Evolutionary conservation across 345 rosid species (phyloP), one percentile per base, ranked within the genome.

Genomic region (Pseudoturritis turrita): DNA sequence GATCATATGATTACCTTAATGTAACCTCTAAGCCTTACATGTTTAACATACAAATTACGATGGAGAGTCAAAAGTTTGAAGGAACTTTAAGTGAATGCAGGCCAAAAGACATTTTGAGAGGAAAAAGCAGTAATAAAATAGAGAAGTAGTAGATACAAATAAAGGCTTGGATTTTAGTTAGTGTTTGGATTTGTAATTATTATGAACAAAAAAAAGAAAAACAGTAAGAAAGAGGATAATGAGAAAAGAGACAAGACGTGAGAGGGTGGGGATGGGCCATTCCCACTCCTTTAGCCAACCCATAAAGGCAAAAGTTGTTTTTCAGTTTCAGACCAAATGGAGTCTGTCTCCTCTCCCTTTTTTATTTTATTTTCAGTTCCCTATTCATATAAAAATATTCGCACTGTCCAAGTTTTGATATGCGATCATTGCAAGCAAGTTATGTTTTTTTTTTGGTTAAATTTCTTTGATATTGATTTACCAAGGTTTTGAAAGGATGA

Each of bases 261-360:
- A 64, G 75, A 76, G 56, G 62, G 76, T 70, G 76, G 62, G 75
- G 75, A 70, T 76, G 80, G 80, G 80, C 80, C 72, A 76, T 63
- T 70, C 66, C 63, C 79, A 70, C 79, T 75, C 70, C 71, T 70
- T 76, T 62, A 76, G 80, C 80, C 80, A 70, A 70, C 80, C 79
- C 80, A 76, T 70, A 76, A 76, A 76, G 80, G 18, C 47, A 28
- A 76, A 76, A 76, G 76, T 70, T 76, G 76, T 22, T 76, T 76
- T 76, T 76, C 56, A 76, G 80, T 58, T 76, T 76, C 72, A 76
- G 76, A 76, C 76, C 76, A 64, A 76, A 76, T 76, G 68, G 50
- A 76, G 45, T 75, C 65, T 75, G 58, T 61, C 70, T 61, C 52
- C 37, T 69, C 36, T 13, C 13, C 35, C 9, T 35, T 75, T 51